A percentile compares a stretch with the other conserved stretches of the same genome.
phyloP scores from a whole-genome alignment of 345 rosid species.

The Bruguiera sexangula region DNA sequence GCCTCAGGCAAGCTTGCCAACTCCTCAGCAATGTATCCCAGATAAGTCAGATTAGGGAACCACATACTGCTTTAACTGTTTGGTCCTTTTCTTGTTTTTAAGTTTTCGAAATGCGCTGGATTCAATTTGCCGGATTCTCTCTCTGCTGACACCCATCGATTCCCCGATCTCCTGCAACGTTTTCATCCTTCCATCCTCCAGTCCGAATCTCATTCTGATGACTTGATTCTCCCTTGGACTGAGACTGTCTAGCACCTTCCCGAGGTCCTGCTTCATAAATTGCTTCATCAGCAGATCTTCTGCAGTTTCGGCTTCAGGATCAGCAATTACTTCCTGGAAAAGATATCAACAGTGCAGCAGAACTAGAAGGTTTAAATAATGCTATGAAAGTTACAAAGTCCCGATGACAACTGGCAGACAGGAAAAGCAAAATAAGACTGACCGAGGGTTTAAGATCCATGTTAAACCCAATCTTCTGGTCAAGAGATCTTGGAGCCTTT shows the following conservation, averaged over 20 bases:
- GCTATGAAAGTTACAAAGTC: not conserved
- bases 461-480: conserved; percentile 76
- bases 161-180: conserved; percentile 96
- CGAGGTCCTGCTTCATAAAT: conserved; percentile 79
- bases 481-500: conserved; percentile 83
- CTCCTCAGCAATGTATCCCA: conserved; percentile 6
- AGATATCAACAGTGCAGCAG: not conserved
- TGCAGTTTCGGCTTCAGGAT: conserved; percentile 71
- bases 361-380: not conserved
- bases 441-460: conserved; percentile 84
- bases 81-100: conserved; percentile 72
- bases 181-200: conserved; percentile 86
- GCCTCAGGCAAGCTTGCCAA: conserved; percentile 13
- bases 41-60: conserved; percentile 24
- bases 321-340: conserved; percentile 73
- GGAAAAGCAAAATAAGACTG: conserved; percentile 10
- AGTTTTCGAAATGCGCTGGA: conserved; percentile 74
- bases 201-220: conserved; percentile 80
- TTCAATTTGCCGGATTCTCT: conserved; percentile 87
- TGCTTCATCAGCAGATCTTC: conserved; percentile 67
- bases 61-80: conserved; percentile 70
- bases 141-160: conserved; percentile 77
- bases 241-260: conserved; percentile 69
- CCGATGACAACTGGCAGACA: not conserved
- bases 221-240: conserved; percentile 74